Evolutionary conservation across 768 basidiomycete genomes (phyloP).

Genomic region (Cubamyces sp.): DNA sequence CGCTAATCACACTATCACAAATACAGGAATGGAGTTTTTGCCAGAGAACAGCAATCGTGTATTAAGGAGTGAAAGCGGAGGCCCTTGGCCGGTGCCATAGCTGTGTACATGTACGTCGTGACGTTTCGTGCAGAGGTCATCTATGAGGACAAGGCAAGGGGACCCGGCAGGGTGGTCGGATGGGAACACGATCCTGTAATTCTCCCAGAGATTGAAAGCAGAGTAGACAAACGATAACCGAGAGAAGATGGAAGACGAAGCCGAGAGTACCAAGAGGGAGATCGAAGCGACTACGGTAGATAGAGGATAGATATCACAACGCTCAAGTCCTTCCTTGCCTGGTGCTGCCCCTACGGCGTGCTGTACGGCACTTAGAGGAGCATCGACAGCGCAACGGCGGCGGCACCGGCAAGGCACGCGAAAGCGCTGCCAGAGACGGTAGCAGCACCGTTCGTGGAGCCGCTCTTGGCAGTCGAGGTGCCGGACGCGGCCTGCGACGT

Average conservation of each 20-base stretch:
- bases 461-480: constrained; percentile 7
- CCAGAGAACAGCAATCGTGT: constrained; percentile 21
- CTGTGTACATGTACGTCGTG: constrained; percentile 24
- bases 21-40: not conserved
- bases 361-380: constrained; percentile 19
- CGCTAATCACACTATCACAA: too few relatives aligned
- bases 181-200: constrained; percentile 22
- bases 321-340: not conserved
- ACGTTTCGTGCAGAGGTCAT: constrained; percentile 18
- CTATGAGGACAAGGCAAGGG: constrained; percentile 6
- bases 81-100: constrained; percentile 19
- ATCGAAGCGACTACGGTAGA: constrained; percentile 8
- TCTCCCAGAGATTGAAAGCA: constrained; percentile 9
- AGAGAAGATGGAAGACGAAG: not conserved
- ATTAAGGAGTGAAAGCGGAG: constrained; percentile 27
- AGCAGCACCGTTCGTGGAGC: constrained; percentile 21
- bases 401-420: constrained; percentile 26
- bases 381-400: constrained; percentile 24
- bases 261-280: not conserved
- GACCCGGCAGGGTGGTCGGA: constrained; percentile 20
- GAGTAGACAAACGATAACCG: not conserved
- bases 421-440: constrained; percentile 18
- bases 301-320: constrained; percentile 5
- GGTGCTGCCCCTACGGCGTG: not conserved
- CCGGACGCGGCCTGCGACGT: constrained; percentile 16